Percentiles rank a stretch among this genome's conserved stretches.
phyloP scores from a whole-genome alignment of 176 grass and related monocot genomes.

The Paspalum notatum region DNA sequence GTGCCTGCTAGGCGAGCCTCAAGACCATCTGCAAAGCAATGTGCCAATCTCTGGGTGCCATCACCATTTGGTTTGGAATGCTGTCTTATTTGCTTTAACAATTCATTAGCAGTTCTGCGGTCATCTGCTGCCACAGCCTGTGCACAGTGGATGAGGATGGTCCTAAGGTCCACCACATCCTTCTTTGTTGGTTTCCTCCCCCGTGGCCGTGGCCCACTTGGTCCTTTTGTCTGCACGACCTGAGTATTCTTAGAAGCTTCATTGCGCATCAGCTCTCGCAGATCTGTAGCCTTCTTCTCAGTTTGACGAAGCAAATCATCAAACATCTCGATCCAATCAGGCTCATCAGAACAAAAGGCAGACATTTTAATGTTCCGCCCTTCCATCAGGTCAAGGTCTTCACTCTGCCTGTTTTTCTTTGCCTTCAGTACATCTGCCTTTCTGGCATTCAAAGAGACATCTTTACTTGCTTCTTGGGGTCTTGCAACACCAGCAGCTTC shows the following conservation, averaged over 20 bases:
- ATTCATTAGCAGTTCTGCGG: slow-evolving; percentile 74
- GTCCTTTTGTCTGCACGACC: slow-evolving; percentile 53
- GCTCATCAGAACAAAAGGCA: slow-evolving; percentile 75
- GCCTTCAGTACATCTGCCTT: slow-evolving; percentile 50
- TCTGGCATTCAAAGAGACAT: slow-evolving; percentile 18
- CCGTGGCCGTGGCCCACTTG: slow-evolving; percentile 45
- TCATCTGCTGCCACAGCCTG: slow-evolving; percentile 95
- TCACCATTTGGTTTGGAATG: slow-evolving; percentile 77
- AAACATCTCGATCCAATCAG: slow-evolving; percentile 79
- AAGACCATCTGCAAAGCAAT: slow-evolving; percentile 89
- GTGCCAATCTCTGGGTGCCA: slow-evolving; percentile 77
- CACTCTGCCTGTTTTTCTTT: slow-evolving; percentile 57
- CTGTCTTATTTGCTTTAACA: slow-evolving; percentile 90
- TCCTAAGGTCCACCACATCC: slow-evolving; percentile 92
- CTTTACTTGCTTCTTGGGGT: slow-evolving; percentile 32
- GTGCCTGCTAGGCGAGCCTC: slow-evolving; percentile 95
- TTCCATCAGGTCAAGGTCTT: slow-evolving; percentile 87
- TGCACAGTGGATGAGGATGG: slow-evolving; percentile 86
- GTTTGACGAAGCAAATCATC: slow-evolving; percentile 74
- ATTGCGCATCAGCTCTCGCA: slow-evolving; percentile 70
- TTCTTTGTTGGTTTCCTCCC: slow-evolving; percentile 87
- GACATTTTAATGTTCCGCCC: slow-evolving; percentile 81
- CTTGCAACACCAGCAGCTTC: slow-evolving; percentile 42
- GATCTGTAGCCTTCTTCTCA: slow-evolving; percentile 69
- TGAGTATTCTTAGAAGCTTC: slow-evolving; percentile 67